Conservation (phyloP, 2,329 filamentous ascomycete genomes). For the Aspergillus sp. region DNA sequence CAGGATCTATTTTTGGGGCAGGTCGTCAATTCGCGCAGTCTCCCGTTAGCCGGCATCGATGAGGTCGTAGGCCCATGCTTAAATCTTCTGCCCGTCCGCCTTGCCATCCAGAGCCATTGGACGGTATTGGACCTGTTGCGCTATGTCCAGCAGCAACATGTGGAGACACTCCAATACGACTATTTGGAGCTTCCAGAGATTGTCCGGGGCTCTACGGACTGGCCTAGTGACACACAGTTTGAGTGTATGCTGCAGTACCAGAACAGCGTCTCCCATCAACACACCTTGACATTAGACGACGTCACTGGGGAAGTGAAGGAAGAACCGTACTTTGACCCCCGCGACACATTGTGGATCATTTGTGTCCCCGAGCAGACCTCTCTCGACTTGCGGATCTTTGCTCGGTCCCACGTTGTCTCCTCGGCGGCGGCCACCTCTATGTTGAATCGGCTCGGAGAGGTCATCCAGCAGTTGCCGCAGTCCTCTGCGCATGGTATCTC, state of each 20-base stretch:
- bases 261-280: background rate
- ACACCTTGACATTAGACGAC: background rate
- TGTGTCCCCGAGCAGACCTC: background rate
- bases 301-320: background rate
- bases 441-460: background rate
- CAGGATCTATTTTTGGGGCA: background rate
- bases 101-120: background rate
- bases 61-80: background rate
- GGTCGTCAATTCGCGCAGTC: background rate
- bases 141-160: background rate
- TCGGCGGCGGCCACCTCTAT: background rate
- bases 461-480: background rate
- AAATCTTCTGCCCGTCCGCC: background rate
- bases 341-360: background rate
- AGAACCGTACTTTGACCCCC: background rate
- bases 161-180: background rate
- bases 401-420: background rate
- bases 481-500: background rate
- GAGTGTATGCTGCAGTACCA: background rate
- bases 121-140: background rate
- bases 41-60: background rate
- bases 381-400: background rate
- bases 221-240: background rate
- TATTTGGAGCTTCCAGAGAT: background rate
- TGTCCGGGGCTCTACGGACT: background rate